Evolutionary conservation across 2,329 filamentous ascomycete species (phyloP).

Genomic region (Elsinoe batatas): DNA sequence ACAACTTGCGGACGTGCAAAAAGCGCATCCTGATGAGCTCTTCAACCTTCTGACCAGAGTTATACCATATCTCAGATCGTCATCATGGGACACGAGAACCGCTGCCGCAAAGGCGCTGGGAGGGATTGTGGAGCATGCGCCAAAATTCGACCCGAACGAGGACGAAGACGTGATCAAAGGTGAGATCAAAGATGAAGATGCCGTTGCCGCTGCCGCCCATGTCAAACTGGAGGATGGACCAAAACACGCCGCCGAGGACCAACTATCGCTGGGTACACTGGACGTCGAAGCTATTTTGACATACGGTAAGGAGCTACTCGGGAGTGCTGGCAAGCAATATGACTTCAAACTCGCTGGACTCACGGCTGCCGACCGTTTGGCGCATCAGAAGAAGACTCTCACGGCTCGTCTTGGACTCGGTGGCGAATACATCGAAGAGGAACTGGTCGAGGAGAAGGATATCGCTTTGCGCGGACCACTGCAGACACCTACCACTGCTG

Average conservation of each 20-base stretch:
- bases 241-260: constrained; percentile 41
- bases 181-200: constrained; percentile 33
- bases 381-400: constrained; percentile 83
- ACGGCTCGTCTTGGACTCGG: constrained; percentile 71
- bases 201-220: background rate
- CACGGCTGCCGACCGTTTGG: constrained; percentile 69
- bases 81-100: constrained; percentile 92
- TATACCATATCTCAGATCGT: constrained; percentile 88
- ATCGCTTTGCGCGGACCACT: constrained; percentile 34
- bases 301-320: constrained; percentile 72
- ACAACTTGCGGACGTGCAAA: constrained; percentile 95
- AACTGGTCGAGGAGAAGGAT: constrained; percentile 61
- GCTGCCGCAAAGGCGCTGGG: constrained; percentile 91
- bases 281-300: constrained; percentile 72
- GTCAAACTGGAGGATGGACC: background rate
- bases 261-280: constrained; percentile 62
- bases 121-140: constrained; percentile 83
- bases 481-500: constrained; percentile 34
- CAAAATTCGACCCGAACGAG: constrained; percentile 77
- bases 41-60: constrained; percentile 91
- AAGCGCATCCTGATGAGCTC: constrained; percentile 92
- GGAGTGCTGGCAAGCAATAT: constrained; percentile 69
- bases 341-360: constrained; percentile 76
- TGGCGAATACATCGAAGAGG: constrained; percentile 76
- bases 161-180: constrained; percentile 50